Conservation (phyloP, 2,329 filamentous ascomycete species). For the Neurospora sp. region DNA sequence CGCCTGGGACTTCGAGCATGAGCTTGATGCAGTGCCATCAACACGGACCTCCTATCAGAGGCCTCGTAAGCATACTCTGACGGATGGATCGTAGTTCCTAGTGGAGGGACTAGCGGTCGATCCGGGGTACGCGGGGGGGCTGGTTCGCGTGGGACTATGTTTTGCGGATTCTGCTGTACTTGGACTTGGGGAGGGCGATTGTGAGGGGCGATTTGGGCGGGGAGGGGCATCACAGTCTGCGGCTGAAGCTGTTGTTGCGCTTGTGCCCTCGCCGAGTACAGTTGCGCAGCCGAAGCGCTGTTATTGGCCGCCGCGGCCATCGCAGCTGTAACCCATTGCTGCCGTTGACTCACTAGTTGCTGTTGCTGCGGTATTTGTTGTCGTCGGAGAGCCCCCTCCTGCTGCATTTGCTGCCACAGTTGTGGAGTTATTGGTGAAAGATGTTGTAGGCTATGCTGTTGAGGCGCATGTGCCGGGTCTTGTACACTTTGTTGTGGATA, state of each 20-base stretch:
- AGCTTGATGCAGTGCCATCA: slow-evolving; percentile 36
- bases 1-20: slow-evolving; percentile 38
- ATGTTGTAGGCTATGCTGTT: slow-evolving; percentile 1
- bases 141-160: not conserved
- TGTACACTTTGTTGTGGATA: slow-evolving; percentile 5
- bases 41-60: slow-evolving; percentile 31
- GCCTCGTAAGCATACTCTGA: slow-evolving; percentile 31
- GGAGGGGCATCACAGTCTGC: not conserved
- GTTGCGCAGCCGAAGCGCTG: not conserved
- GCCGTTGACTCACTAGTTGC: not conserved
- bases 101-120: slow-evolving; percentile 15
- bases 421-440: not conserved
- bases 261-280: not conserved
- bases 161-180: not conserved
- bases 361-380: not conserved
- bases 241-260: not conserved
- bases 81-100: slow-evolving; percentile 14
- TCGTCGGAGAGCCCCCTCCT: not conserved
- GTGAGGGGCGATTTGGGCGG: not conserved
- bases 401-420: not conserved
- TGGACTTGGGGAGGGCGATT: not conserved
- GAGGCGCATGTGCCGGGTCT: slow-evolving; percentile 3
- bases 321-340: not conserved
- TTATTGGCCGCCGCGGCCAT: not conserved
- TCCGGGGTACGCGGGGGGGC: not conserved